Conservation (phyloP, 352 stramenopile genomes). For the Globisporangium ultimum region DNA sequence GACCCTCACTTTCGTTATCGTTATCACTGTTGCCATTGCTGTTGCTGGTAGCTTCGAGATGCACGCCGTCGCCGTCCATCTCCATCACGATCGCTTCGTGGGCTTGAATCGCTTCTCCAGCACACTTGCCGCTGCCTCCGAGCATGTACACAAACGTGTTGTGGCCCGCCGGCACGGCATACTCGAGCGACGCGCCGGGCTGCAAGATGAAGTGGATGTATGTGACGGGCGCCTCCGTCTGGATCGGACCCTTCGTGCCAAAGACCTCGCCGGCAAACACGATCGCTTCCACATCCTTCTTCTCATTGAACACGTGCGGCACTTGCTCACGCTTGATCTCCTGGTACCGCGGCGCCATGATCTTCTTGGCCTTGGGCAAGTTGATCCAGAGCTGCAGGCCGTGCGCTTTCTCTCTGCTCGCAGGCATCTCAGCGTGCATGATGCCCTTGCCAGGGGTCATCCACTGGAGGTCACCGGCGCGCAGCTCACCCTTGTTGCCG, state of each 20-base stretch:
- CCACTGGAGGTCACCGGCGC: no score
- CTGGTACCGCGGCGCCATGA: constrained; percentile 10
- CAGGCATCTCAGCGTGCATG: no score
- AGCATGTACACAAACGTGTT: constrained; percentile 24
- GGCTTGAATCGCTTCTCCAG: constrained; percentile 10
- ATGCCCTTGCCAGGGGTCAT: constrained; percentile 21
- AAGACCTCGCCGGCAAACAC: constrained; percentile 27
- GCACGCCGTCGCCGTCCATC: constrained; percentile 35
- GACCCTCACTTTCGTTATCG: no score
- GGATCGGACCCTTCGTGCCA: constrained; percentile 13
- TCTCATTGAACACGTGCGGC: constrained; percentile 12
- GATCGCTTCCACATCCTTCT: constrained; percentile 19
- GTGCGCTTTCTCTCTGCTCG: no score
- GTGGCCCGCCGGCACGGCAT: constrained; percentile 13
- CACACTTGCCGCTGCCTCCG: constrained; percentile 1
- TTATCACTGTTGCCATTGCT: no score
- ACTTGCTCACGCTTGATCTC: constrained; percentile 39
- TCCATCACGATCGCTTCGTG: constrained; percentile 49
- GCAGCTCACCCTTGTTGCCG: no score
- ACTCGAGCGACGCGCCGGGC: constrained; percentile 9
- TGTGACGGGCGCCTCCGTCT: constrained; percentile 22
- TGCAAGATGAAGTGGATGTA: constrained; percentile 28
- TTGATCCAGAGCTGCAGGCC: no score
- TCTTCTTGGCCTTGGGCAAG: no score
- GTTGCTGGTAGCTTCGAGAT: no score